phyloP scores from a whole-genome alignment of 139 green algal genomes.

The Zygnema circumcarinatum region DNA sequence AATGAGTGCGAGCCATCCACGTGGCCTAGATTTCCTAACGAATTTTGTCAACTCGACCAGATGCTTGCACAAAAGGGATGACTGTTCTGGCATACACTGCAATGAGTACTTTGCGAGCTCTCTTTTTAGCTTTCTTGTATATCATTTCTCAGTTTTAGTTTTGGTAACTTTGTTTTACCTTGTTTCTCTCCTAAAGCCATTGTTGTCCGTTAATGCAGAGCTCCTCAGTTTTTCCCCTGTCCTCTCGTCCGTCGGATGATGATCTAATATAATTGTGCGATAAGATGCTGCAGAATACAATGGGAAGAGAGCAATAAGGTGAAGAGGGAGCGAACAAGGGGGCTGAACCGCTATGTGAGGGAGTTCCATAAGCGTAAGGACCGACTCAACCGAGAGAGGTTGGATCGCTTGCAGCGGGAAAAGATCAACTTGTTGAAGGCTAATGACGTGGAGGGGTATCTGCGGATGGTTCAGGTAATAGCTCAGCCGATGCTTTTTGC shows the following conservation, averaged over 20 bases:
- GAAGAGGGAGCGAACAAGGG: constrained; percentile 16
- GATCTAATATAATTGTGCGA: too few relatives aligned
- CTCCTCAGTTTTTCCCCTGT: too few relatives aligned
- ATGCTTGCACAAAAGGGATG: constrained; percentile 17
- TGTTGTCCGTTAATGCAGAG: too few relatives aligned
- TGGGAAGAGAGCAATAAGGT: neutral
- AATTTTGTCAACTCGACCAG: constrained; percentile 2
- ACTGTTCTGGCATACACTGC: too few relatives aligned
- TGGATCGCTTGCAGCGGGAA: constrained; percentile 39
- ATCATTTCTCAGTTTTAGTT: too few relatives aligned
- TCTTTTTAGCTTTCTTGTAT: too few relatives aligned
- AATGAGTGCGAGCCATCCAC: neutral
- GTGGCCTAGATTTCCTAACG: neutral
- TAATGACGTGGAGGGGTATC: constrained; percentile 82
- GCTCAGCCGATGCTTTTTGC: neutral
- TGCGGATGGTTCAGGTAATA: constrained; percentile 65
- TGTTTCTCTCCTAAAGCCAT: too few relatives aligned
- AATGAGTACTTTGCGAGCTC: too few relatives aligned
- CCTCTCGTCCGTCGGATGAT: too few relatives aligned
- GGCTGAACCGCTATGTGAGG: constrained; percentile 19
- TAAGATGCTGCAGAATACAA: constrained; percentile 24
- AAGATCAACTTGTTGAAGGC: constrained; percentile 73
- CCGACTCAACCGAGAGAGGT: neutral
- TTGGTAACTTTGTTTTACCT: too few relatives aligned
- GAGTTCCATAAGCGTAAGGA: constrained; percentile 56